Percentiles rank a stretch among this genome's conserved stretches.
These are phyloP conservation scores for Schwanniomyces vanrijiae DNA, from an alignment of 805 yeast genomes.

Conservation along the genomic window DNA sequence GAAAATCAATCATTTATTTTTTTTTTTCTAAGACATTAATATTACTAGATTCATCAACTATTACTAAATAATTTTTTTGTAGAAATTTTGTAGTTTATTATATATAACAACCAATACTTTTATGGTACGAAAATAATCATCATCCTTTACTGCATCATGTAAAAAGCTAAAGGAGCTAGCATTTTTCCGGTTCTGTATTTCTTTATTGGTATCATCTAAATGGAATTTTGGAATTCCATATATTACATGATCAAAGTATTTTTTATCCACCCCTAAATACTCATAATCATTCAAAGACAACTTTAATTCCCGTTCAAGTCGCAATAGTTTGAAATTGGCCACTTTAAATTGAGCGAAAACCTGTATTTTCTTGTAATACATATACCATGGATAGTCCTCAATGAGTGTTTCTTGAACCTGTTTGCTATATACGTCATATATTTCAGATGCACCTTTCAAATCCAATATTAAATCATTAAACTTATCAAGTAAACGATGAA, in stretches of 20 bases:
- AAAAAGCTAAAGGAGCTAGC: slow-evolving; percentile 21
- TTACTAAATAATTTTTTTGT: slow-evolving; percentile 13
- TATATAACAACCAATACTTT: slow-evolving; percentile 24
- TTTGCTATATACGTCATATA: slow-evolving; percentile 49
- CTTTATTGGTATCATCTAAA: slow-evolving; percentile 3
- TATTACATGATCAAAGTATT: slow-evolving; percentile 18
- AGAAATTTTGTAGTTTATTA: slow-evolving; percentile 19
- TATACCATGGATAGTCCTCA: slow-evolving; percentile 80
- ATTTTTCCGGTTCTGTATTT: slow-evolving; percentile 1
- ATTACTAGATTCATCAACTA: neutral
- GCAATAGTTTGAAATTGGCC: slow-evolving; percentile 51
- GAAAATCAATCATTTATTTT: too few species aligned
- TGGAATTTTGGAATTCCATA: slow-evolving; percentile 20
- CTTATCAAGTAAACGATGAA: slow-evolving; percentile 12
- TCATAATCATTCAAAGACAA: slow-evolving; percentile 17
- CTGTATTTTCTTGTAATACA: slow-evolving; percentile 55
- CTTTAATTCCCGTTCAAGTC: slow-evolving; percentile 29
- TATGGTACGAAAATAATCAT: slow-evolving; percentile 21
- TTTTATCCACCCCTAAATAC: slow-evolving; percentile 10
- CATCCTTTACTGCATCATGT: slow-evolving; percentile 16
- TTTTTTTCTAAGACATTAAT: too few species aligned
- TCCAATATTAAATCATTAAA: slow-evolving; percentile 12
- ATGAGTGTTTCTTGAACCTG: slow-evolving; percentile 51
- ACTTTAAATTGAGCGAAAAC: slow-evolving; percentile 58
- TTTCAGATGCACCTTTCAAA: slow-evolving; percentile 23